These are phyloP conservation scores for Arctium minus DNA, from an alignment of 129 eudicot genomes.

Conservation along the genomic window DNA sequence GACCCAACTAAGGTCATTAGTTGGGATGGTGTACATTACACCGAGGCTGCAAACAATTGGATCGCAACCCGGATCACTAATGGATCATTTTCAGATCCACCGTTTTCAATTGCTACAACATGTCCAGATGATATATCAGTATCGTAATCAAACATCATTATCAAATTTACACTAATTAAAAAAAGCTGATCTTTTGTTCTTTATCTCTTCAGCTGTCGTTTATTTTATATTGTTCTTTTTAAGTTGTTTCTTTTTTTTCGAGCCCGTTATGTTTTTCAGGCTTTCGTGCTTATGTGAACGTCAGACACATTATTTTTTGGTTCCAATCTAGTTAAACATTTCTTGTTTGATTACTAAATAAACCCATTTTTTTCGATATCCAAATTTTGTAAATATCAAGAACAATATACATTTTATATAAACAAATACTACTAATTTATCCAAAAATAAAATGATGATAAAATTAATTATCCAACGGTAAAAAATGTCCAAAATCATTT, in stretches of 20 bases:
- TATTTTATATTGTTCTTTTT: background rate
- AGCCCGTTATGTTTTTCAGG: background rate
- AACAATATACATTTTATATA: too few species aligned
- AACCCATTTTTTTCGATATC: background rate
- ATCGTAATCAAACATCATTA: background rate
- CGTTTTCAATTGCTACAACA: conserved; percentile 43
- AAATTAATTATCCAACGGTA: too few species aligned
- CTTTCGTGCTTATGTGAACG: background rate
- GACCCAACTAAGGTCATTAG: conserved; percentile 60
- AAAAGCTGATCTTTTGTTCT: background rate
- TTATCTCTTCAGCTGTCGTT: background rate
- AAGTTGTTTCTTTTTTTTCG: background rate
- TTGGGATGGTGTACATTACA: conserved; percentile 93
- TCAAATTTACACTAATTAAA: background rate
- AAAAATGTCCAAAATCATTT: background rate
- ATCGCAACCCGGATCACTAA: conserved; percentile 44
- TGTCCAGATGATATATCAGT: conserved; percentile 34
- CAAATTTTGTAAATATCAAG: background rate
- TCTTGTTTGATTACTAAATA: background rate
- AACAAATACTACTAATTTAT: too few species aligned
- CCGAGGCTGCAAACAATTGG: conserved; percentile 85
- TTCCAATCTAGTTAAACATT: background rate
- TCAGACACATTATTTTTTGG: background rate
- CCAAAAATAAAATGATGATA: too few species aligned
- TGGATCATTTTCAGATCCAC: conserved; percentile 75